Base-by-base conservation (phyloP, 495 filamentous ascomycete genomes). In the Terfezia boudieri region DNA sequence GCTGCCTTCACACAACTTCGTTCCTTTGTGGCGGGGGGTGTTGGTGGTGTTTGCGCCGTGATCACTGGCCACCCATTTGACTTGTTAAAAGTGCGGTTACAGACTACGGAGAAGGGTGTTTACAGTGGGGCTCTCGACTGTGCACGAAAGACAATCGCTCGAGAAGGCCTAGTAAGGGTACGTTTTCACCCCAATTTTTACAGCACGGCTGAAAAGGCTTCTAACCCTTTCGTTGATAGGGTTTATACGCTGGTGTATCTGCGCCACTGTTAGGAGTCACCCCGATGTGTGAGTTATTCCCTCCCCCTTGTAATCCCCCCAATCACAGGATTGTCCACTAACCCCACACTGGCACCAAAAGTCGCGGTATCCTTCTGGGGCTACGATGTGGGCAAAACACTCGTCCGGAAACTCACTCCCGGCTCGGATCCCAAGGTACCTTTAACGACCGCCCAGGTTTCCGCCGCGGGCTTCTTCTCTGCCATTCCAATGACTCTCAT, bases 311-410 rank as follows among this genome's bases (percentile, higher is more conserved):
- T 26, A 48, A 5, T 52, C n/a, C n/a, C 3, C 48, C 51, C 53
- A 50, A 7, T 14, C 50, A 8, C 37, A 35, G 50, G 53, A 46
- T 36, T 8, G 16, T 26, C 12, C 50, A 17, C 22, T 11, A 9
- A 16, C 2, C 22, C 53, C 59, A 55, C 50, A 62, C 56, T 54
- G 49, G 48, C 37, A 35, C n/a, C 11, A 20, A 14, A 46, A 95
- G 88, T 96, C 70, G 90, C 90, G 63, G 87, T 98, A 50, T 94
- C 86, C 66, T 98, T 98, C 76, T 98, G 90, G 85, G 90, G 90
- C 60, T 99, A 94, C 70, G 90, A 94, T 67, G 71, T 94, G 53
- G 92, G 90, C 69, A 94, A 99, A 69, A 71, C 75, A 54, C 73
- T 99, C 59, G 84, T 96, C 52, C 74, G 78, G 60, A 70, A 67